phyloP scores from a whole-genome alignment of 106 monocot genomes.

The Ottelia alismoides region DNA sequence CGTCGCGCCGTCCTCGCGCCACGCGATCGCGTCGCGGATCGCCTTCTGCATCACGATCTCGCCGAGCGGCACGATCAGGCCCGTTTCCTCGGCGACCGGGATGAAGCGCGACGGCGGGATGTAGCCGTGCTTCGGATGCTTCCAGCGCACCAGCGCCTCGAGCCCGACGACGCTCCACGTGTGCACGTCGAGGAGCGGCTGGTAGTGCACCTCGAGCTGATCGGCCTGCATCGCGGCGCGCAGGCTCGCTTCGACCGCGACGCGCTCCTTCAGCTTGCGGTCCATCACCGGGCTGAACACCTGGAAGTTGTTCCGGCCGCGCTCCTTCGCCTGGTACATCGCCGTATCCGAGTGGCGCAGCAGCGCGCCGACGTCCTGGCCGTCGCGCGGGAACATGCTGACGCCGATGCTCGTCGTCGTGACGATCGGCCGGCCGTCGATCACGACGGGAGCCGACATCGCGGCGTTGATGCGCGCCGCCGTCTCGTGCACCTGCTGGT shows the following conservation, averaged over 20 bases:
- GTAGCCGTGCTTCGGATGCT: background rate
- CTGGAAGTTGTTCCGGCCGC: background rate
- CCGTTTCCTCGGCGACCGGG: background rate
- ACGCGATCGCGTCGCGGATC: background rate
- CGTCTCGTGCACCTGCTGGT: no score
- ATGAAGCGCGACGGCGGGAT: background rate
- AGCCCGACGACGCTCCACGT: background rate
- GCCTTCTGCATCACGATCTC: background rate
- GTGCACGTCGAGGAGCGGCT: background rate
- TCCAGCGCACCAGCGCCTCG: background rate
- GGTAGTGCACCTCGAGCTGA: background rate
- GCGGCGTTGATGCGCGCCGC: no score
- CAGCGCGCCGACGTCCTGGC: background rate
- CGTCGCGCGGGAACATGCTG: background rate
- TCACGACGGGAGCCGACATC: no score
- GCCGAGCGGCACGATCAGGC: background rate
- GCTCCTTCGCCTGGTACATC: background rate
- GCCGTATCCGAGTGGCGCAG: background rate
- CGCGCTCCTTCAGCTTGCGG: background rate
- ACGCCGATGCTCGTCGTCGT: background rate
- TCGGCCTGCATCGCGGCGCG: background rate
- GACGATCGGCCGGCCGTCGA: no score
- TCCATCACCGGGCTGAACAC: background rate
- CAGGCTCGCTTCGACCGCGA: background rate
- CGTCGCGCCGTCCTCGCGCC: background rate